A percentile compares a stretch with the other conserved stretches of the same genome.
Conservation (phyloP, 78 protist species). For the Dictyostelium purpureum region DNA sequence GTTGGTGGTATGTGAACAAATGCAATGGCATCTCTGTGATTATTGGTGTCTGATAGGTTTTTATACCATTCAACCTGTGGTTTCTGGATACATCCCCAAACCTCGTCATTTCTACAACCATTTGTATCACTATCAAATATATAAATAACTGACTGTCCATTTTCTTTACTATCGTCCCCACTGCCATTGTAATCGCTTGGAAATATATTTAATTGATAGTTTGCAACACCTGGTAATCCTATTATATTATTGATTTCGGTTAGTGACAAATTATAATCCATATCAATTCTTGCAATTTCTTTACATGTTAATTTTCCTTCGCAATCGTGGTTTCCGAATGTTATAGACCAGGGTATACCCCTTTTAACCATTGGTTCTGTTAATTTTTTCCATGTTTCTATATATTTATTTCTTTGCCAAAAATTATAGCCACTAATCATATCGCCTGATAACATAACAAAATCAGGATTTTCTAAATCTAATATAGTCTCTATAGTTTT, state of each 20-base stretch:
- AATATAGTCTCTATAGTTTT: slow-evolving; percentile 16
- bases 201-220: neutral
- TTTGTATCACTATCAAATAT: slow-evolving; percentile 33
- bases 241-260: neutral
- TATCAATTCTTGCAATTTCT: slow-evolving; percentile 15
- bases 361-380: slow-evolving; percentile 21
- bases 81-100: slow-evolving; percentile 37
- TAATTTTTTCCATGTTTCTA: slow-evolving; percentile 8
- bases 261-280: neutral
- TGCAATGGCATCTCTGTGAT: neutral
- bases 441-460: slow-evolving; percentile 64
- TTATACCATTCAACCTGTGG: slow-evolving; percentile 43
- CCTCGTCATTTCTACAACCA: neutral
- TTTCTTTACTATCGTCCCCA: neutral
- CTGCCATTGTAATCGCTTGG: neutral
- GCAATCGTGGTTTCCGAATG: slow-evolving; percentile 69
- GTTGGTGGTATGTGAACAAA: slow-evolving; percentile 62
- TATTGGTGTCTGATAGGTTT: neutral
- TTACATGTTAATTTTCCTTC: neutral
- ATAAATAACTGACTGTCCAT: neutral
- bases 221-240: neutral
- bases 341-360: slow-evolving; percentile 22
- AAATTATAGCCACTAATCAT: slow-evolving; percentile 46
- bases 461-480: slow-evolving; percentile 39
- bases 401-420: neutral